Evolutionary conservation across 805 yeast species (phyloP).

Genomic region (Schizosaccharomyces cryophilus): DNA sequence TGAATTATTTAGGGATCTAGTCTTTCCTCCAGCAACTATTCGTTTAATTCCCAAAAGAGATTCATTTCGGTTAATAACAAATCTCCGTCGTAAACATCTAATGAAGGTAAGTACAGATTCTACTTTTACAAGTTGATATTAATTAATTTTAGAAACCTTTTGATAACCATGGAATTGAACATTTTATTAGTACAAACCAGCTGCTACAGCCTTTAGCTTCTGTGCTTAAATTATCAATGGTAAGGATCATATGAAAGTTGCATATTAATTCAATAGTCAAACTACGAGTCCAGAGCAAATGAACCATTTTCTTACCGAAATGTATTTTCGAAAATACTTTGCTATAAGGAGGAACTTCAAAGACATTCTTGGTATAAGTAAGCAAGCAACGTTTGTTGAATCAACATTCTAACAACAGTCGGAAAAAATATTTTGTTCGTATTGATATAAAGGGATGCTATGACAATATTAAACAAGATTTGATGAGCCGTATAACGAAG

Average conservation of each 20-base stretch:
- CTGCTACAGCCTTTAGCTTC: neutral
- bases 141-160: too few species aligned
- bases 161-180: too few species aligned
- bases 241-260: neutral
- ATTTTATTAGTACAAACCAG: neutral
- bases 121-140: too few species aligned
- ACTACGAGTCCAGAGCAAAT: too few species aligned
- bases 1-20: too few species aligned
- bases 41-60: conserved; percentile 9
- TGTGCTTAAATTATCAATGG: neutral
- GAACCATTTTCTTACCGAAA: too few species aligned
- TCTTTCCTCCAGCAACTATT: conserved; percentile 15
- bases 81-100: conserved; percentile 1
- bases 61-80: conserved; percentile 7
- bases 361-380: neutral
- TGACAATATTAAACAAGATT: conserved; percentile 27
- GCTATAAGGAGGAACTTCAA: neutral
- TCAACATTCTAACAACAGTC: neutral
- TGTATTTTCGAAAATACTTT: too few species aligned
- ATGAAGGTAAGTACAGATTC: neutral
- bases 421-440: conserved; percentile 24
- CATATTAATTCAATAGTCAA: too few species aligned
- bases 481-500: conserved; percentile 5
- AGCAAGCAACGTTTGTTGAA: neutral
- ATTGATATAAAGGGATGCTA: conserved; percentile 60